phyloP scores from a whole-genome alignment of 2,329 filamentous ascomycete genomes.

The Hyphodiscus sp. region DNA sequence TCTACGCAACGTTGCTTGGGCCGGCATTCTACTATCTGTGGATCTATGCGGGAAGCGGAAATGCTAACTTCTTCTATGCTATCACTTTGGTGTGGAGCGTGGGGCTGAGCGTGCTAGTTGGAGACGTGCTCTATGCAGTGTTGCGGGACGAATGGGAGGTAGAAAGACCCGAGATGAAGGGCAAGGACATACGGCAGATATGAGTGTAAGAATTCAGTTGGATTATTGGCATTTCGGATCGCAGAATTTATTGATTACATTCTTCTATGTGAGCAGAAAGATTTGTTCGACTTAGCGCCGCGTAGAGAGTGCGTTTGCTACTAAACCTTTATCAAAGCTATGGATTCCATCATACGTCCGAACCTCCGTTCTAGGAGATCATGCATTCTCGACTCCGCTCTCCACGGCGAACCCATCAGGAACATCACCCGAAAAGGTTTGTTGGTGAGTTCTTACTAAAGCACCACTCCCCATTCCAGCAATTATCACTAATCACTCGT shows the following conservation, averaged over 20 bases:
- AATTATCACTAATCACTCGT: too few relatives aligned
- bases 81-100: slow-evolving; percentile 98
- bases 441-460: too few relatives aligned
- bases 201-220: slow-evolving; percentile 11
- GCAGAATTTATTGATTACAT: neutral
- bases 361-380: too few relatives aligned
- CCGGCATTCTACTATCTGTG: slow-evolving; percentile 95
- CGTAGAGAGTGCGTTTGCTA: too few relatives aligned
- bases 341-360: too few relatives aligned
- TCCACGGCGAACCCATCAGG: too few relatives aligned
- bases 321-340: too few relatives aligned
- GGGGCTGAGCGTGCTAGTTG: slow-evolving; percentile 78
- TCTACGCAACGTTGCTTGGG: slow-evolving; percentile 84
- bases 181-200: slow-evolving; percentile 61
- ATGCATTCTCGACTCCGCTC: too few relatives aligned
- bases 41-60: slow-evolving; percentile 97
- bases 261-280: neutral
- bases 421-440: too few relatives aligned
- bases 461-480: too few relatives aligned
- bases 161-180: slow-evolving; percentile 82
- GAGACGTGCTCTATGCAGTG: slow-evolving; percentile 81
- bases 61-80: slow-evolving; percentile 99
- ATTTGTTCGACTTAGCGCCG: neutral
- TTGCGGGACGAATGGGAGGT: slow-evolving; percentile 91
- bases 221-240: neutral